These are phyloP conservation scores for Botrytis fabae DNA, from an alignment of 2,329 filamentous ascomycete genomes.

Conservation along the genomic window DNA sequence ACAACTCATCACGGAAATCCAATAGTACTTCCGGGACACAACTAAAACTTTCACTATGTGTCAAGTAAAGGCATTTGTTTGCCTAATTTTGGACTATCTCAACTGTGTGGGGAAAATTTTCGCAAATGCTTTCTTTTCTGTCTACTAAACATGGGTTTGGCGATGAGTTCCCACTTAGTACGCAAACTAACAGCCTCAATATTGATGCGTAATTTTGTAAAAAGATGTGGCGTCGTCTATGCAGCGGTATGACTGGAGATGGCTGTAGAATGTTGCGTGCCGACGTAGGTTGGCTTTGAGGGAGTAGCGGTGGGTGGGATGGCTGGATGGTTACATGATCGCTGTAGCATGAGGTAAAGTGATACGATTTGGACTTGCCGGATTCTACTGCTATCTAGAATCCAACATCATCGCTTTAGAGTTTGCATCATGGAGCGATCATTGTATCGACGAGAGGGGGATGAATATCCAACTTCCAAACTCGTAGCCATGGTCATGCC, in stretches of 20 bases:
- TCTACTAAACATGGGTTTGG: background rate
- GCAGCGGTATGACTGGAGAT: background rate
- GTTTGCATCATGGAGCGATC: background rate
- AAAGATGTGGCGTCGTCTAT: background rate
- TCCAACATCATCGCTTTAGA: background rate
- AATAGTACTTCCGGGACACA: background rate
- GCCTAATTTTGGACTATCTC: background rate
- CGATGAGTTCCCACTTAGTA: constrained; percentile 9
- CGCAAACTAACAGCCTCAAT: constrained; percentile 13
- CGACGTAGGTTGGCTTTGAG: background rate
- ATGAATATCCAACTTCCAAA: background rate
- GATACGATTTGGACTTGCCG: background rate
- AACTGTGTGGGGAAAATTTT: background rate
- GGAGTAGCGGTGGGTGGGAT: constrained; percentile 12
- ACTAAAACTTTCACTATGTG: background rate
- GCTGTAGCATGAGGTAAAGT: background rate
- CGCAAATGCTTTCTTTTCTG: background rate
- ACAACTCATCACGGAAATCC: constrained; percentile 17
- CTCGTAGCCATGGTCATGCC: background rate
- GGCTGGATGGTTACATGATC: background rate
- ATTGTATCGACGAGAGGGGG: background rate
- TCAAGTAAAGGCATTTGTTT: background rate
- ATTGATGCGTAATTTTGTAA: constrained; percentile 1
- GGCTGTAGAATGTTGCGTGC: background rate
- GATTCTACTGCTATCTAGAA: background rate